A percentile compares a stretch with the other conserved stretches of the same genome.
Evolutionary conservation across 1,284 basidiomycete species (phyloP).

Genomic region (Neolentinus lepideus): DNA sequence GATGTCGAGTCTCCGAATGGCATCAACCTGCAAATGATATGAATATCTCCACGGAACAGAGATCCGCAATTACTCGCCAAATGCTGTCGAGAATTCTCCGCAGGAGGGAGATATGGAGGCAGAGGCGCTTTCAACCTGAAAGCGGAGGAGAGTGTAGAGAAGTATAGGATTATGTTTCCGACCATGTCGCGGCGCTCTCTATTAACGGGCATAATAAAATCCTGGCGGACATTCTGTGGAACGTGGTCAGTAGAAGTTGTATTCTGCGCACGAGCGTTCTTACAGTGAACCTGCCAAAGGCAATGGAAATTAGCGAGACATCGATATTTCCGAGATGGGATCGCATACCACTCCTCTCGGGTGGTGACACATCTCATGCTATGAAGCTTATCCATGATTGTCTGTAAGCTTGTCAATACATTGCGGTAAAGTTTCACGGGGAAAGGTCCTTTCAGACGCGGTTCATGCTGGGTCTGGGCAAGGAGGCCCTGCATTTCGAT

Average conservation of each 20-base stretch:
- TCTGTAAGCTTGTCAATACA: constrained; percentile 82
- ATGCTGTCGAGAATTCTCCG: constrained; percentile 72
- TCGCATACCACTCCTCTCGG: constrained; percentile 80
- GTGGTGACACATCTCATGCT: constrained; percentile 95
- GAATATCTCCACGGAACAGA: not conserved
- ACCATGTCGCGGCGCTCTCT: constrained; percentile 85
- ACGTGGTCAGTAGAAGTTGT: constrained; percentile 6
- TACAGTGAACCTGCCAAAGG: constrained; percentile 54
- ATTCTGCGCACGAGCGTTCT: constrained; percentile 14
- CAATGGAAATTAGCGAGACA: constrained; percentile 5
- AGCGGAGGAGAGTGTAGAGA: constrained; percentile 82
- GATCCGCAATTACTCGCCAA: constrained; percentile 42
- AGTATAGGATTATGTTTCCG: constrained; percentile 90
- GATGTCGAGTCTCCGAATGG: constrained; percentile 79
- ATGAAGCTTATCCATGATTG: constrained; percentile 85
- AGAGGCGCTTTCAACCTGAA: constrained; percentile 88
- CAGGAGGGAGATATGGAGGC: constrained; percentile 92
- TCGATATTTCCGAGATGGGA: not conserved
- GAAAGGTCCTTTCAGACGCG: constrained; percentile 91
- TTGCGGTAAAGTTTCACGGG: constrained; percentile 76
- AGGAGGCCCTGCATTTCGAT: constrained; percentile 80
- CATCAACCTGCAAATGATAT: constrained; percentile 50
- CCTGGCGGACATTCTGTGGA: constrained; percentile 61
- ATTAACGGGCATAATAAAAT: constrained; percentile 89
- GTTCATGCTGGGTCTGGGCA: constrained; percentile 87